Evolutionary conservation across 164 flowering plant genomes (phyloP).

Genomic region (Vitis rotundifolia): DNA sequence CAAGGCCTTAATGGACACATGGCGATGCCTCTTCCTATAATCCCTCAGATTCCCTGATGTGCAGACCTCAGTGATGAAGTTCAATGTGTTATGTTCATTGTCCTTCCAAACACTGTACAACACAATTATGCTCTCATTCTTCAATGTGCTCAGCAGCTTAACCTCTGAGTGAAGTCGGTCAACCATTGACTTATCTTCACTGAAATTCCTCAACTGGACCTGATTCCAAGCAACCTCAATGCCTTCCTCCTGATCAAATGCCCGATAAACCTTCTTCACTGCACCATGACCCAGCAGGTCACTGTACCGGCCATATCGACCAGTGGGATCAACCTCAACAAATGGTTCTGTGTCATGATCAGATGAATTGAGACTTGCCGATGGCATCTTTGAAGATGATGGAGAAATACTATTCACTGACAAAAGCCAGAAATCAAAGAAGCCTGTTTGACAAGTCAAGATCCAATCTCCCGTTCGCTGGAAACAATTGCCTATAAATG

Average conservation of each 20-base stretch:
- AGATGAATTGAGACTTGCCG: constrained; percentile 18
- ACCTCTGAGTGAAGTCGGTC: constrained; percentile 57
- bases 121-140: constrained; percentile 47
- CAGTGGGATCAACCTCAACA: constrained; percentile 73
- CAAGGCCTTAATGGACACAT: constrained; percentile 52
- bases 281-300: constrained; percentile 74
- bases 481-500: neutral
- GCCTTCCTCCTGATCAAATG: constrained; percentile 83
- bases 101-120: constrained; percentile 58
- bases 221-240: constrained; percentile 93
- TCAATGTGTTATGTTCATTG: constrained; percentile 35
- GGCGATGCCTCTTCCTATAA: constrained; percentile 48
- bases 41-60: constrained; percentile 55
- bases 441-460: neutral
- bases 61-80: constrained; percentile 60
- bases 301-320: constrained; percentile 63
- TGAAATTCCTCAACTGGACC: constrained; percentile 47
- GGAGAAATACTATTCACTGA: neutral
- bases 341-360: constrained; percentile 55
- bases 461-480: neutral
- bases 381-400: constrained; percentile 42
- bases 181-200: constrained; percentile 40
- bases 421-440: neutral
- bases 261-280: constrained; percentile 77
- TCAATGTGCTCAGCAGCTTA: constrained; percentile 39